A percentile compares a stretch with the other conserved stretches of the same genome.
Evolutionary conservation across 108 stramenopile species (phyloP).

Genomic region (Phaeodactylum tricornutum): DNA sequence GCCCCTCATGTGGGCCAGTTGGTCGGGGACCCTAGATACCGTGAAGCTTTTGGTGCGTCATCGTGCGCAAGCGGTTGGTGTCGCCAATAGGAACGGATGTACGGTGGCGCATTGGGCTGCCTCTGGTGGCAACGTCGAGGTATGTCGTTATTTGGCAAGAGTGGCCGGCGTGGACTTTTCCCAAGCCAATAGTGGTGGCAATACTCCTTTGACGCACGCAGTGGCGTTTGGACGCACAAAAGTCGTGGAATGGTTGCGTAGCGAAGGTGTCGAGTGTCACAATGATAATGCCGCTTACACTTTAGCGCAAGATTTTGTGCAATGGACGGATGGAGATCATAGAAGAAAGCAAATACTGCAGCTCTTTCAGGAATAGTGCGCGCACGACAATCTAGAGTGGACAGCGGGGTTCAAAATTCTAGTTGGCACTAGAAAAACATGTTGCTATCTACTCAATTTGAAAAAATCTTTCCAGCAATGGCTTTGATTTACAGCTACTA

Average conservation of each 20-base stretch:
- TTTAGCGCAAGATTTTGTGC: slow-evolving; percentile 37
- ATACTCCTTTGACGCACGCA: slow-evolving; percentile 72
- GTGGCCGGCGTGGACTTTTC: slow-evolving; percentile 55
- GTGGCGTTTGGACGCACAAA: slow-evolving; percentile 62
- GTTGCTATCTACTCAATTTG: too few relatives aligned
- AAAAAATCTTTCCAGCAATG: too few relatives aligned
- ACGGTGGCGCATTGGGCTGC: slow-evolving; percentile 74
- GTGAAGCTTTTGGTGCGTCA: slow-evolving; percentile 58
- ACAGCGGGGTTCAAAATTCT: too few relatives aligned
- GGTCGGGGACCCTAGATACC: slow-evolving; percentile 63
- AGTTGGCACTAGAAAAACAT: too few relatives aligned
- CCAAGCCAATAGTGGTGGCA: slow-evolving; percentile 52
- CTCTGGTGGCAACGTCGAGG: slow-evolving; percentile 40
- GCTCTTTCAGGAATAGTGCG: too few relatives aligned
- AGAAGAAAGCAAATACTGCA: slow-evolving; percentile 26
- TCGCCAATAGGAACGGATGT: slow-evolving; percentile 69
- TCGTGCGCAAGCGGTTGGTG: slow-evolving; percentile 36
- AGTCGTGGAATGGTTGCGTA: slow-evolving; percentile 57
- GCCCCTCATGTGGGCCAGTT: slow-evolving; percentile 77
- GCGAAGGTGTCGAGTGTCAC: slow-evolving; percentile 13
- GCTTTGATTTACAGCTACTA: too few relatives aligned
- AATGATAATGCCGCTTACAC: slow-evolving; percentile 16
- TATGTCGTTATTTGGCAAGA: slow-evolving; percentile 59
- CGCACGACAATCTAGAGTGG: too few relatives aligned
- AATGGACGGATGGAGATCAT: slow-evolving; percentile 28